A percentile compares a stretch with the other conserved stretches of the same genome.
Conservation (phyloP, 2,329 filamentous ascomycete species). For the Aspergillus sp. region DNA sequence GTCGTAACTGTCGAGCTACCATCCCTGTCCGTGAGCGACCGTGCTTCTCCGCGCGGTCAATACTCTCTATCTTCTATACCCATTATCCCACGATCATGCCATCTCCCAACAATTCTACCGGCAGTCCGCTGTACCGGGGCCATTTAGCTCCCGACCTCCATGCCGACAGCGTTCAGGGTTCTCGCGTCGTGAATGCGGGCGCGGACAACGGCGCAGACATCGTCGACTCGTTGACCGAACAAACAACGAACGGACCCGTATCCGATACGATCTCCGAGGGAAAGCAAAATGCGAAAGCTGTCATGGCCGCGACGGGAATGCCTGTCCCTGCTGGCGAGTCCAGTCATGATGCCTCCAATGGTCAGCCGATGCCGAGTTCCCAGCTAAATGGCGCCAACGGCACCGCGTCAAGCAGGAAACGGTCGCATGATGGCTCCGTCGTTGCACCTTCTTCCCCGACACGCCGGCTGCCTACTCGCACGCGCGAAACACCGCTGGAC, state of each 20-base stretch:
- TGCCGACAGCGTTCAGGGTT: conserved; percentile 14
- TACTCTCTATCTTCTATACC: conserved; percentile 4
- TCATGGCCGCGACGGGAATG: conserved; percentile 45
- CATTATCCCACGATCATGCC: conserved; percentile 20
- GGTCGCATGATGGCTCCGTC: conserved; percentile 51
- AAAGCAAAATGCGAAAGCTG: conserved; percentile 52
- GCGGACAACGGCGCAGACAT: conserved; percentile 13
- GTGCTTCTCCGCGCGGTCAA: conserved; percentile 10
- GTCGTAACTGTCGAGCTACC: conserved; percentile 13
- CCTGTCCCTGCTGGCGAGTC: conserved; percentile 19
- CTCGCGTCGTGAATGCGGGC: conserved; percentile 13
- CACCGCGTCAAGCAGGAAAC: conserved; percentile 44
- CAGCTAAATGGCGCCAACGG: conserved; percentile 39
- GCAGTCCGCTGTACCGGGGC: conserved; percentile 14
- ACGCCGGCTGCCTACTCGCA: conserved; percentile 21
- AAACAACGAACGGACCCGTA: conserved; percentile 17
- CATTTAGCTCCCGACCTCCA: conserved; percentile 16
- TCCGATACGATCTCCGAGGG: conserved; percentile 45
- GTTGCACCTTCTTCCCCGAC: conserved; percentile 33
- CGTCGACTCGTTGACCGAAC: conserved; percentile 14
- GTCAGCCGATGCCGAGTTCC: conserved; percentile 15
- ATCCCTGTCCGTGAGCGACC: conserved; percentile 16
- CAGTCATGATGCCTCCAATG: conserved; percentile 20
- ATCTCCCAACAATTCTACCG: conserved; percentile 21
- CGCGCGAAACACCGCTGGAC: conserved; percentile 35